Evolutionary conservation across 2,329 filamentous ascomycete genomes (phyloP), one percentile per base, ranked within the genome.

Genomic region (Phyllosticta citriasiana): DNA sequence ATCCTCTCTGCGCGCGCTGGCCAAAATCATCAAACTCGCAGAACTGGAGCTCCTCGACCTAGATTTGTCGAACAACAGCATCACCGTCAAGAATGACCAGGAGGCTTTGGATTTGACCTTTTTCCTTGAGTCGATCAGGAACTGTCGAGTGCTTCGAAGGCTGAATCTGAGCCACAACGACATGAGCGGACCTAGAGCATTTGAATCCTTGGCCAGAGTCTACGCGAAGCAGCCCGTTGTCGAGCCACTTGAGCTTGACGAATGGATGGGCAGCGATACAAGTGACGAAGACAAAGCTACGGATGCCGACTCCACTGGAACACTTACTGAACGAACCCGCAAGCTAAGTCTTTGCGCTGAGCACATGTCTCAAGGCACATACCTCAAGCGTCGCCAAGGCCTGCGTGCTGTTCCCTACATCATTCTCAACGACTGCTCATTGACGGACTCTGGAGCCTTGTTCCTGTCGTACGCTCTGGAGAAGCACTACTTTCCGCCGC

Each of bases 121-220:
- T 1, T 82, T 82, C 61, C 66, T 81, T 14, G 61, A 67, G 5
- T 72, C 78, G 0, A 79, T 80, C 66, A 65, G 67, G 4, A 58
- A 68, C 22, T 80, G 78, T 66, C 74, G 67, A 35, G 67, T 74
- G 61, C 69, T 81, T 26, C 72, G 75, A 54, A 73, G 75, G 53
- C 65, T 81, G 8, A 77, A 81, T 64, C 66, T 82, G 19, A 74
- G 77, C 60, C 66, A 72, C 30, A 82, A 82, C 57, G 55, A 67
- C 4, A 63, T 78, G 14, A 67, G 72, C 47, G 77, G 79, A 9
- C 61, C 71, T 5, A 67, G 67, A 54, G 77, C 77, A 1, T 67
- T 81, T n/a, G 79, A 82, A 64, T 69, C 77, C 24, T 66, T 81
- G 12, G 68, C 73, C 8, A 70, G 75, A 22, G 71, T 77, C 2